Evolutionary conservation across 1,139 yeast genomes (phyloP), one percentile per base, ranked within the genome.

Genomic region (Kurtzmaniella quercitrusa): DNA sequence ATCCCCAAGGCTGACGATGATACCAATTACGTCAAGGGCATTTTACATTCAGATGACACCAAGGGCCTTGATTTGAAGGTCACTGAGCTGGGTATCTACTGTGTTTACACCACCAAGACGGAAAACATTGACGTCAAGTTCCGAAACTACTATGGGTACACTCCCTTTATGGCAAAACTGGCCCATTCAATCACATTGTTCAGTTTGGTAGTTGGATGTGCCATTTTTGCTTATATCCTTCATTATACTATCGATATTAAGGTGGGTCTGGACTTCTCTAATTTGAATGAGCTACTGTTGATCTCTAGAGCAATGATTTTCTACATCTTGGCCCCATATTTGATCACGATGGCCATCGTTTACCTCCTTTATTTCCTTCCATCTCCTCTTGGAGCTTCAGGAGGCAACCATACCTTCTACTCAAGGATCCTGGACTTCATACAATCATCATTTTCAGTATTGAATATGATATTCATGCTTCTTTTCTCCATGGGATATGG

Each of bases 401-500:
- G 18, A 16, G 16, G 18, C 5, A 3, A 14, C 10, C 16, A 31
- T 31, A 12, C 36, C 11, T 31, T 31, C 14, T 15, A 31, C 14
- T 5, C 14, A 9, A 14, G 18, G 14, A 4, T 31, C 6, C 11
- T 14, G 14, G 18, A 9, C 14, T n/a, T 15, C 11, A 5, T 31
- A 4, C 17, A 5, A 17, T 37, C 40, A 12, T 16, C 36, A 16
- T 18, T 25, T 21, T 10, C 3, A 12, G 5, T 11, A 41, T 31
- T 18, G 34, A 5, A 6, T 7, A 34, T 21, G 34, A n/a, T 21
- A 10, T 48, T 56, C 34, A 43, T 58, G n/a, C 57, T 66, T 31
- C 44, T 67, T 27, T 66, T 69, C 46, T 49, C 70, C 36, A 67
- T 67, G 73, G 75, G 75, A 0, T 67, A 62, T 44, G 75, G 75